phyloP scores from a whole-genome alignment of 2,329 filamentous ascomycete species.

The Zasmidium citrigriseum region DNA sequence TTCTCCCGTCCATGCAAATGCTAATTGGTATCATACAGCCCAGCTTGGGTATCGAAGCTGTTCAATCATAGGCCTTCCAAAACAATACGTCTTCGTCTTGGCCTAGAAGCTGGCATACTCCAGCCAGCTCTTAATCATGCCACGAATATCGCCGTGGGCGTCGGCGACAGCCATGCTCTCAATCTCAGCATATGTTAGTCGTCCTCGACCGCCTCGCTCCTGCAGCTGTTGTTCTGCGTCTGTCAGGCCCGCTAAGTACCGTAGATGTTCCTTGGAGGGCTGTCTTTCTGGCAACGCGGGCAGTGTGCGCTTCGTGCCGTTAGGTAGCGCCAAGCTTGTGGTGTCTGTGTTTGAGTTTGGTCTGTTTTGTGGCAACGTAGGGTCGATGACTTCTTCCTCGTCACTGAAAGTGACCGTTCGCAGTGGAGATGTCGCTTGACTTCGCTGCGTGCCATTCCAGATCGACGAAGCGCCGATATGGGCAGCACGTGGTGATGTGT shows the following conservation, averaged over 20 bases:
- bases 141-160: slow-evolving; percentile 64
- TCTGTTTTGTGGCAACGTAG: slow-evolving; percentile 28
- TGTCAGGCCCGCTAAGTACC: slow-evolving; percentile 56
- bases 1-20: too few relatives aligned
- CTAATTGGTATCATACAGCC: too few relatives aligned
- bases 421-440: slow-evolving; percentile 13
- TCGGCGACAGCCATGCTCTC: slow-evolving; percentile 66
- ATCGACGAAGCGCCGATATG: slow-evolving; percentile 8
- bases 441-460: slow-evolving; percentile 12
- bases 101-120: slow-evolving; percentile 67
- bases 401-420: neutral
- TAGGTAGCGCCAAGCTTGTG: neutral
- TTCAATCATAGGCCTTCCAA: neutral
- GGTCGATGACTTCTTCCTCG: slow-evolving; percentile 15
- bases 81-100: neutral
- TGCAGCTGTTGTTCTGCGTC: slow-evolving; percentile 68
- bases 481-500: slow-evolving; percentile 1
- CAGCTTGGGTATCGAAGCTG: neutral
- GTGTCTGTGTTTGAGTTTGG: slow-evolving; percentile 9
- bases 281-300: neutral
- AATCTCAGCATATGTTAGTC: slow-evolving; percentile 78
- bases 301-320: neutral
- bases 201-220: slow-evolving; percentile 74
- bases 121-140: slow-evolving; percentile 88
- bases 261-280: slow-evolving; percentile 34